Evolutionary conservation across 768 basidiomycete genomes (phyloP), one percentile per base, ranked within the genome.

Genomic region (Russula vinacea): DNA sequence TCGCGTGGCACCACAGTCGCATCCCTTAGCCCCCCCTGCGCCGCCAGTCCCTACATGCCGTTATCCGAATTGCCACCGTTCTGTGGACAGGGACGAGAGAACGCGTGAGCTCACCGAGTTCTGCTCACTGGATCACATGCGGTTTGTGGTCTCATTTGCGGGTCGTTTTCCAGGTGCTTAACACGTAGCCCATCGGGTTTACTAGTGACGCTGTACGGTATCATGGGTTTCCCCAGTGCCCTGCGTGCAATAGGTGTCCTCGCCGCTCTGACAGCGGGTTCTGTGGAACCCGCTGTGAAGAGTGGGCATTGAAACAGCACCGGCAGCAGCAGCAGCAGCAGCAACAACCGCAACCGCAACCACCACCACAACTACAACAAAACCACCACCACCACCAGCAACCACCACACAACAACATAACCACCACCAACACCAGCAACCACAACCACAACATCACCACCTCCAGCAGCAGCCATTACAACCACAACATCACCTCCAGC

Each of bases 221-320:
- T 6, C 42, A 33, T 37, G 57, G 63, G 33, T 16, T 53, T 4
- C 53, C 40, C 9, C 9, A 40, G 9, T 67, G 66, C 49, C 39
- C 39, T 13, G 66, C 58, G n/a, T 67, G 66, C 26, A 26, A 19
- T 0, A 53, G 11, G 19, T 55, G 40, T 33, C 63, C 58, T 13
- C 63, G 56, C 16, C 62, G 54, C 39, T 51, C 29, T 19, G 17
- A 42, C 17, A 49, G 42, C 58, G 14, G 17, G 16, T 67, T 52
- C 26, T 67, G 66, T 33, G 62, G 66, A 13, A 22, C 26, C 1
- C 17, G 39, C 8, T 67, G 66, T 58, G 39, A 67, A 33, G 6
- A 1, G 10, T 65, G 66, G 62, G 47, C 52, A 24, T 26, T 19
- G n/a, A 17, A 49, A 39, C 16, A 47, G 22, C 4, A 39, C 7